Evolutionary conservation across 2,329 filamentous ascomycete species (phyloP), one percentile per base, ranked within the genome.

Genomic region (Diaporthe velutina): DNA sequence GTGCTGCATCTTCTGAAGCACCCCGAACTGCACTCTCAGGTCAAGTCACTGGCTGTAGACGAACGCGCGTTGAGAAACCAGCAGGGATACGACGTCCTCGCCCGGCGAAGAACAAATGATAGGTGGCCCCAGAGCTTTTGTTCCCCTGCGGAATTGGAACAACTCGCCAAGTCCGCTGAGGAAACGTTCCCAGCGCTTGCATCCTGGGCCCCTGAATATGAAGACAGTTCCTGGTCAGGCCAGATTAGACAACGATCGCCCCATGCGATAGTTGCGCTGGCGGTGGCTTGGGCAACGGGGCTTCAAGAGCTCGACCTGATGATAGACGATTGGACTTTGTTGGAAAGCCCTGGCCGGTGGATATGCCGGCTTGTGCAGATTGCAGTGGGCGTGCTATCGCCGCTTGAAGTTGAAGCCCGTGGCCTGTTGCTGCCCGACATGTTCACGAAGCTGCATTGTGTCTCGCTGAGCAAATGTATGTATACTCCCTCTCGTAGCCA

Each of bases 1-100:
- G 58, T 64, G 38, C 38, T 19, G 17, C 38, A 64, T 45, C 58
- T 64, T 13, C 38, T 64, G n/a, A 64, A n/a, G 40, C 15, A 64
- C 7, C 58, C 58, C 3, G 1, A 45, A 6, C 38, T 64, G 40
- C 58, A 40, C n/a, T 45, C 58, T 9, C 58, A 64, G 38, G 22
- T 64, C 15, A 45, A n/a, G 9, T 64, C 40, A 6, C 58, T 64
- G 38, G 38, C 15, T 45, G 12, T 30, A 9, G 9, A 58, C 15
- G n/a, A 3, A 9, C 38, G 15, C 40, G n/a, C 35, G n/a, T n/a
- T n/a, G n/a, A n/a, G n/a, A n/a, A n/a, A n/a, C n/a, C 6, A 4
- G 9, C 33, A 7, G 13, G 35, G 33, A 15, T n/a, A 33, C 12
- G 10, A n/a, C 22, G 19, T 13, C 35, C 57, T 2, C 7, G 6